Percentiles rank a stretch among this genome's conserved stretches.
These are phyloP conservation scores for Ochromonadaceae sp. DNA, from an alignment of 352 stramenopile genomes.

Conservation along the genomic window DNA sequence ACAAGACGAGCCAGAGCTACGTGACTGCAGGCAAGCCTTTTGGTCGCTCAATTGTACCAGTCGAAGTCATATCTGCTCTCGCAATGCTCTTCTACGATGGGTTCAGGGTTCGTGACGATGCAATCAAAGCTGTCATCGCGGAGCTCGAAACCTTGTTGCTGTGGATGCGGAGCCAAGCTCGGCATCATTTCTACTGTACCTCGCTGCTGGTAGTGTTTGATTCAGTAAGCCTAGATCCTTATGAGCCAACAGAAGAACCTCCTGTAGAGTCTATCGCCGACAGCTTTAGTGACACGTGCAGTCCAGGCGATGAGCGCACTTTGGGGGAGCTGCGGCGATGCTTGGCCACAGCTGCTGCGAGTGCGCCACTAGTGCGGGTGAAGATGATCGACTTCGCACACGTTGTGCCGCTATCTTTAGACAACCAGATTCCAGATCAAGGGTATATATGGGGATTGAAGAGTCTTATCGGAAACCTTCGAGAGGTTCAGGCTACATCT, in stretches of 20 bases:
- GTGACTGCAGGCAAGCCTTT: slow-evolving; percentile 65
- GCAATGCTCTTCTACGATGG: slow-evolving; percentile 50
- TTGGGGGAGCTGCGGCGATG: too few species aligned
- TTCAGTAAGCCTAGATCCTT: too few species aligned
- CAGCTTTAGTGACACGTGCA: not conserved
- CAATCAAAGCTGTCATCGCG: slow-evolving; percentile 41
- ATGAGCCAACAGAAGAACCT: not conserved
- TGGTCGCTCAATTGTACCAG: slow-evolving; percentile 42
- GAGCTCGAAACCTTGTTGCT: slow-evolving; percentile 43
- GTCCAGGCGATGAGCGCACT: not conserved
- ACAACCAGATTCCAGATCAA: not conserved
- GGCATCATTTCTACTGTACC: slow-evolving; percentile 73
- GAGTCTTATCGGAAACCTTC: not conserved
- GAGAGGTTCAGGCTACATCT: not conserved
- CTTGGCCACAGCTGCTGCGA: too few species aligned
- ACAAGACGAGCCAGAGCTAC: slow-evolving; percentile 40
- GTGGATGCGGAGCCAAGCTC: slow-evolving; percentile 58
- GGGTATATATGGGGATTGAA: slow-evolving; percentile 2
- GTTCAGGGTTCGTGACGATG: not conserved
- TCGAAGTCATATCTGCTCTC: slow-evolving; percentile 50
- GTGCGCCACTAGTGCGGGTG: too few species aligned
- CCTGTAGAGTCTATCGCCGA: not conserved
- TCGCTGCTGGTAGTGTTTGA: slow-evolving; percentile 87
- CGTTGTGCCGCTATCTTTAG: slow-evolving; percentile 18
- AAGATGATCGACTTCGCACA: slow-evolving; percentile 38